phyloP scores from a whole-genome alignment of 2,329 filamentous ascomycete genomes.

The Biscogniauxia sp. region DNA sequence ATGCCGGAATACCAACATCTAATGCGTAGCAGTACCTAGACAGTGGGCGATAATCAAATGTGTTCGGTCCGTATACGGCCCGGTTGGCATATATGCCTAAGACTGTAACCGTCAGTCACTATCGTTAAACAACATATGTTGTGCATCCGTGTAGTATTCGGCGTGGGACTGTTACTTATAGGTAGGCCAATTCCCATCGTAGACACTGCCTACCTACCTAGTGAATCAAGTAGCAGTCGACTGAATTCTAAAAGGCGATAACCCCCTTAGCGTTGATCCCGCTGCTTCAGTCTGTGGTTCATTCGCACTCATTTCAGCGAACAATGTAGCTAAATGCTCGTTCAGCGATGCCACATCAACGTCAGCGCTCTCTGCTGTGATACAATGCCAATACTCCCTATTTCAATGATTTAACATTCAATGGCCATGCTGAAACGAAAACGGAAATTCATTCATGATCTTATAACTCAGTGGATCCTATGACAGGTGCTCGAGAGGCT shows the following conservation, averaged over 20 bases:
- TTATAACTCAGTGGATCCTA: not conserved
- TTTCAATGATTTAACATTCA: not conserved
- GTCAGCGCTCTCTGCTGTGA: not conserved
- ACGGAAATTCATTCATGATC: not conserved
- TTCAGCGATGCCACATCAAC: no score
- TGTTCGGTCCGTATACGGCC: no score
- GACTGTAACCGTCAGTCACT: not conserved
- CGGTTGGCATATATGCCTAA: no score
- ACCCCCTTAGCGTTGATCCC: not conserved
- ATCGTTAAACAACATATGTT: not conserved
- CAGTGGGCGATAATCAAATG: constrained; percentile 1
- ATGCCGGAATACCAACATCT: no score
- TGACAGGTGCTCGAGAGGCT: not conserved
- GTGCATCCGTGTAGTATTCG: not conserved
- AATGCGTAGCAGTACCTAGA: no score
- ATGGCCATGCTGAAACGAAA: not conserved
- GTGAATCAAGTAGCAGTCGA: not conserved
- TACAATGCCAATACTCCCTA: not conserved
- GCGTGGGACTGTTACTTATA: not conserved
- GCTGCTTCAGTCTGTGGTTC: not conserved
- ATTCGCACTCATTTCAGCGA: no score
- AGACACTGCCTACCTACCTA: not conserved
- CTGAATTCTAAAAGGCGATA: not conserved
- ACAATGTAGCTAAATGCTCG: no score
- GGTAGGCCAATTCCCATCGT: no score